Evolutionary conservation across 139 green algal species (phyloP).

Genomic region (Micractinium conductrix): DNA sequence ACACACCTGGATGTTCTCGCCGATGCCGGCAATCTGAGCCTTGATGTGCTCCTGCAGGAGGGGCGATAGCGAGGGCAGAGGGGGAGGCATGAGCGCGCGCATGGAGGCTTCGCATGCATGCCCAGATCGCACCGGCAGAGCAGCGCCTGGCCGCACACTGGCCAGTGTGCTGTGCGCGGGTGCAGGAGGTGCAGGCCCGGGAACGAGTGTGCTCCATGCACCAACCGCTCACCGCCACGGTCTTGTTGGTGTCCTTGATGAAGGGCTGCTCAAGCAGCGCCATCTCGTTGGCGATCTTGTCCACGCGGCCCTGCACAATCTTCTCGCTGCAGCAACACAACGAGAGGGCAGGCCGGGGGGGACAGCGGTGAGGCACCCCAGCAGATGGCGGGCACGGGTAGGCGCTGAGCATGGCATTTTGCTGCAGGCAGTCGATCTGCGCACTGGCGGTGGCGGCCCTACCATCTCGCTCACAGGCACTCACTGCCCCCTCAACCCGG

Average conservation of each 20-base stretch:
- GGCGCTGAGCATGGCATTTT: too few relatives aligned
- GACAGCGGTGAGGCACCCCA: background rate
- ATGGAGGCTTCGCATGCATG: background rate
- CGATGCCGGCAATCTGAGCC: conserved; percentile 84
- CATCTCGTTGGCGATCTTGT: conserved; percentile 90
- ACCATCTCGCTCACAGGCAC: too few relatives aligned
- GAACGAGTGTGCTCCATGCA: too few relatives aligned
- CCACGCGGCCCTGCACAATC: conserved; percentile 95
- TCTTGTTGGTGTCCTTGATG: conserved; percentile 94
- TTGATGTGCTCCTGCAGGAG: conserved; percentile 84
- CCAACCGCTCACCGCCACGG: conserved; percentile 60
- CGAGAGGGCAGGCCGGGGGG: background rate
- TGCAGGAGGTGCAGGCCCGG: too few relatives aligned
- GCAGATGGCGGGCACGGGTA: background rate
- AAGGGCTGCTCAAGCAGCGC: conserved; percentile 90
- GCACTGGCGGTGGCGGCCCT: too few relatives aligned
- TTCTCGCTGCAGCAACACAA: conserved; percentile 73
- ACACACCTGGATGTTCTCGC: conserved; percentile 96
- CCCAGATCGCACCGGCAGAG: too few relatives aligned
- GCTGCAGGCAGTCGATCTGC: too few relatives aligned
- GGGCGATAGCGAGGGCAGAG: background rate
- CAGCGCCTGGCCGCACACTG: too few relatives aligned
- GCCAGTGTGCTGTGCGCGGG: too few relatives aligned
- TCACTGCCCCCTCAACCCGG: too few relatives aligned
- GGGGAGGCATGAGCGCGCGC: background rate